Base-by-base conservation (phyloP, 2,329 filamentous ascomycete genomes). In the Teratosphaeriaceae sp. region DNA sequence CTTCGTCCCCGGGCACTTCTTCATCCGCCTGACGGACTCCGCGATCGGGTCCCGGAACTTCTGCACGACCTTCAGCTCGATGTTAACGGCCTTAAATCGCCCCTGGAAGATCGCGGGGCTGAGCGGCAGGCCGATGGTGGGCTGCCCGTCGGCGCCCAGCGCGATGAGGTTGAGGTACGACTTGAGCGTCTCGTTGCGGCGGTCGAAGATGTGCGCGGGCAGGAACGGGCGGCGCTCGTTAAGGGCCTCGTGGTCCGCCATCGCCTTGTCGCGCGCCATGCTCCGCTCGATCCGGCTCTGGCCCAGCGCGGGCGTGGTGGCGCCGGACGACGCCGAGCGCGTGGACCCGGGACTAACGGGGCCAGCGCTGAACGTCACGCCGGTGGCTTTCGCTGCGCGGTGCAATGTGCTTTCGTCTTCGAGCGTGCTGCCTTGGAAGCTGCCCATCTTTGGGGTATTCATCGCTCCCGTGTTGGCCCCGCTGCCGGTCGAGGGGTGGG, bases 31-130 rank as follows among this genome's bases (percentile, higher is more conserved):
- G 7, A 60, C 39, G 3, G 57, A 51, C 35, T 62, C 60, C n/a
- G 50, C 51, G 30, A 59, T 48, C 0, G 60, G 60, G 41, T 61
- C 56, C 16, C 57, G 58, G 43, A 58, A 62, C 37, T 57, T 57
- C 44, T 61, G 55, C 33, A 61, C 60, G 12, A 62, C 57, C 38
- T 52, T 50, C 26, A 62, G 43, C 45, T 62, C 60, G 5, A 53
- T 58, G 44, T 61, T 58, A 19, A 61, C 52, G 22, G 58, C 60
- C 38, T 57, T 53, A 49, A 62, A 62, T 29, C 60, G 50, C 22
- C 60, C 60, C 42, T 61, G 58, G 47, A 62, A 62, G 18, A 59
- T 55, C 38, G 60, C 59, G 7, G 60, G 56, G 12, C 58, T 56
- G 31, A 61, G 47, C 12, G 40, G 48, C 22, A 53, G n/a, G 8